phyloP scores from a whole-genome alignment of 306 rosid genomes.

The Sphenostylis stenocarpa region DNA sequence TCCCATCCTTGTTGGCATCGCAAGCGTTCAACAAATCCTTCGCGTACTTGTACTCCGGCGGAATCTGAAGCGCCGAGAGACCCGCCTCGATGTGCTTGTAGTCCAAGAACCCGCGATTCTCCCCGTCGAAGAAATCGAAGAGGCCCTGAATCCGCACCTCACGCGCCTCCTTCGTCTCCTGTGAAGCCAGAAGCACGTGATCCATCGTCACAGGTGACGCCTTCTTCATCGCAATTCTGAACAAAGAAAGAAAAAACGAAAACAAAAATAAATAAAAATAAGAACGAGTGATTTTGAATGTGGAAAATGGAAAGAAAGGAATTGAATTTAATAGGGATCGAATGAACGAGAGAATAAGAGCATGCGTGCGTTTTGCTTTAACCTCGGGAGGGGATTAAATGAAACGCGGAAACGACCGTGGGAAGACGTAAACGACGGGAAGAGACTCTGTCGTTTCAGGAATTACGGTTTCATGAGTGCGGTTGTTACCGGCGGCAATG shows the following conservation, averaged over 20 bases:
- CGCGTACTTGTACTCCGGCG: conserved; percentile 82
- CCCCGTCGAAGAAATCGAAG: conserved; percentile 73
- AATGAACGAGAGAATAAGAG: conserved; percentile 1
- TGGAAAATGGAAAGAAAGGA: neutral
- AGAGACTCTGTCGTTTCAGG: conserved; percentile 22
- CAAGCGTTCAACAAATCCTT: conserved; percentile 77
- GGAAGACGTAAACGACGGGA: conserved; percentile 28
- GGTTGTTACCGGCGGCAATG: conserved; percentile 39
- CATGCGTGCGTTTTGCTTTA: conserved; percentile 26
- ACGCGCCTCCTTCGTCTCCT: conserved; percentile 83
- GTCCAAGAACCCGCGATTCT: conserved; percentile 66
- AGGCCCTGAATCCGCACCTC: conserved; percentile 65
- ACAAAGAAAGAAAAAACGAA: neutral
- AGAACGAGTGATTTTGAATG: neutral
- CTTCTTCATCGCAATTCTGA: conserved; percentile 33
- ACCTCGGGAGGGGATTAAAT: conserved; percentile 21
- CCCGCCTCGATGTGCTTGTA: conserved; percentile 76
- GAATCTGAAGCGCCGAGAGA: conserved; percentile 78
- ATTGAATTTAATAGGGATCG: conserved; percentile 30
- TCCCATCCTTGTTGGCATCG: conserved; percentile 75
- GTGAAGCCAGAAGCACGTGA: conserved; percentile 78
- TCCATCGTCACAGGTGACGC: conserved; percentile 77
- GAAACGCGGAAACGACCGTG: conserved; percentile 30
- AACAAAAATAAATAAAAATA: too few species aligned
- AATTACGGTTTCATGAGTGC: conserved; percentile 21